Evolutionary conservation across 2,329 filamentous ascomycete species (phyloP), one percentile per base, ranked within the genome.

Genomic region (Fusarium sp.): DNA sequence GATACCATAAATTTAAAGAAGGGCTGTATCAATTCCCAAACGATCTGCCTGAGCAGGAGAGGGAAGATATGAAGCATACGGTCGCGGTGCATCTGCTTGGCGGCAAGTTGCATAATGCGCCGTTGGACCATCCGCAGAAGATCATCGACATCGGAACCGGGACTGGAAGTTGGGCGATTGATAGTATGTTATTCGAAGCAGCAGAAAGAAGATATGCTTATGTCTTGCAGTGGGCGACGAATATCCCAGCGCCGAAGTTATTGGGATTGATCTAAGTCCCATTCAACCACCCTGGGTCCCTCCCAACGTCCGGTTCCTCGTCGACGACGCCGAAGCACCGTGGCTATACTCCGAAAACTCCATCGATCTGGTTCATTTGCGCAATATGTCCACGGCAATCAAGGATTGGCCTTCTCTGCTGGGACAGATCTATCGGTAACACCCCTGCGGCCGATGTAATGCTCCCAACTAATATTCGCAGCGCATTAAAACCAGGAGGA

Each of bases 91-190:
- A 76, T 41, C 59, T 83, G 8, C 76, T 79, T 15, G 78, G 80
- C 4, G 81, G 80, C 1, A 75, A 77, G 52, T 78, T 86, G 17
- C 81, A 83, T 59, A 79, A 81, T 56, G 80, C 84, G 32, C 84
- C 84, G 3, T 71, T 87, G 6, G 75, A 81, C 15, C 75, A 79
- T 13, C 71, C 65, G 17, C 72, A 84, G 49, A 74, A 73, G 56
- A 73, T 85, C 6, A 75, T 85, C 23, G 84, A 86, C 65, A 66
- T 85, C 32, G 84, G 83, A 80, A 78, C 66, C 67, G 80, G 54
- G 3, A 66, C 61, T 15, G 71, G 66, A 66, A 78, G 72, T 4
- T 88, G 86, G 85, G 85, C 86, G 1, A 84, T 88, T 52, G 81
- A 83, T 45, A 78, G 79, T 81, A 17, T 46, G 78, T 60, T 60